Base-by-base conservation (phyloP, 2,329 filamentous ascomycete genomes). In the Cercospora sp. region DNA sequence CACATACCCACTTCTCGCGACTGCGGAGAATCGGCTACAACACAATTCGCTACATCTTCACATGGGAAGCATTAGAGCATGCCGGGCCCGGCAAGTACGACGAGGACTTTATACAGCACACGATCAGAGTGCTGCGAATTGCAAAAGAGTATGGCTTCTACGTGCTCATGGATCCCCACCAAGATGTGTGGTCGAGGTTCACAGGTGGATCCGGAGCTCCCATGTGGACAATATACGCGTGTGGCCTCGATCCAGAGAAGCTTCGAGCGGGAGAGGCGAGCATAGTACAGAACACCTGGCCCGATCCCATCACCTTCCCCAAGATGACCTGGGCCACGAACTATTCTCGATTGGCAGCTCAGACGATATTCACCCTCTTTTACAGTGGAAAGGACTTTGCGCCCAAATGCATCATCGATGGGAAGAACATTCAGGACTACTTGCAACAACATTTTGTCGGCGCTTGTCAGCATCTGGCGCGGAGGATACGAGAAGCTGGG, bases 261-360 rank as follows among this genome's bases (percentile, higher is more conserved):
- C 97, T 99, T 76, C 88, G 89, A 63, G 89, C 87, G 20, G 99
- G 94, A 13, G 91, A 97, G 80, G 94, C 94, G 3, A 93, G 95
- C 42, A 87, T 98, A 68, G 94, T 99, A 6, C 95, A 99, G 63
- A 99, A 98, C 76, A 96, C 92, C 1, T 97, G 92, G 77, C 89
- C 92, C 9, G 87, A 96, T 20, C 93, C 94, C 8, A 89, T 89
- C 28, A 86, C 90, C 1, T 99, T 94, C 72, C 95, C 95, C 26
- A 98, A 97, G 82, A 99, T 99, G 96, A 94, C 98, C 67, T 99
- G 95, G 95, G 93, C 94, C 16, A 98, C 96, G 62, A 99, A 99
- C 78, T 99, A 99, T 80, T 91, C 89, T 69, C 88, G 95, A 26
- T 84, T 98, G 60, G 94, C 91, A 2, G 91, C 90, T 60, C 92